phyloP scores from a whole-genome alignment of 176 grass and related monocot species.

The Carex kokanica region DNA sequence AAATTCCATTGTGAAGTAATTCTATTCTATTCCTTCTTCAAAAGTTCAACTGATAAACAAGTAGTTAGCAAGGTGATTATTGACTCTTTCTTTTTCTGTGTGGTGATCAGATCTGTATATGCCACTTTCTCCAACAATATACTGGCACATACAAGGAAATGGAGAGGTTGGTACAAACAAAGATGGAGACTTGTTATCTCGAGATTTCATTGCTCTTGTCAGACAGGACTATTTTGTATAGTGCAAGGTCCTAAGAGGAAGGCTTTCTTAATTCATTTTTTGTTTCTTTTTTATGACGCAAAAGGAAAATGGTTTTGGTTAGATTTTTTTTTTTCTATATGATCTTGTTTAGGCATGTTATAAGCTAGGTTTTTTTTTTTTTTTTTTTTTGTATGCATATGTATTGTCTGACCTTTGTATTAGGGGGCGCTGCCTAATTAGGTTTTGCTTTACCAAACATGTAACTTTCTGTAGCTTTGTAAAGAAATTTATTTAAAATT shows the following conservation, averaged over 20 bases:
- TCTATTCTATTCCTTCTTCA: background rate
- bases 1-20: background rate
- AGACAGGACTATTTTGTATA: slow-evolving; percentile 90
- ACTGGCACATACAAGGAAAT: slow-evolving; percentile 92
- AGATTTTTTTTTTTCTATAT: background rate
- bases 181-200: slow-evolving; percentile 61
- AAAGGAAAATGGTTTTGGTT: slow-evolving; percentile 21
- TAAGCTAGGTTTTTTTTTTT: background rate
- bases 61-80: background rate
- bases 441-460: slow-evolving; percentile 14
- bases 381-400: background rate
- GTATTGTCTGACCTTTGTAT: background rate
- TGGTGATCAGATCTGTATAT: slow-evolving; percentile 65
- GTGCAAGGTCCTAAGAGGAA: slow-evolving; percentile 4
- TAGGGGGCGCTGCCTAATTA: background rate
- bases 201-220: slow-evolving; percentile 60
- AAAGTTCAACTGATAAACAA: slow-evolving; percentile 4
- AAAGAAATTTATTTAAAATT: background rate
- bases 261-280: background rate
- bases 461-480: slow-evolving; percentile 11
- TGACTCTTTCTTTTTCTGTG: background rate
- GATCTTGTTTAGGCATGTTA: background rate
- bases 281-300: background rate
- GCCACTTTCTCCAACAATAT: slow-evolving; percentile 77
- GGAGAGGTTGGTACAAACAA: slow-evolving; percentile 55